Conservation (phyloP, 2,329 filamentous ascomycete species). For the Aureobasidium subglaciale region DNA sequence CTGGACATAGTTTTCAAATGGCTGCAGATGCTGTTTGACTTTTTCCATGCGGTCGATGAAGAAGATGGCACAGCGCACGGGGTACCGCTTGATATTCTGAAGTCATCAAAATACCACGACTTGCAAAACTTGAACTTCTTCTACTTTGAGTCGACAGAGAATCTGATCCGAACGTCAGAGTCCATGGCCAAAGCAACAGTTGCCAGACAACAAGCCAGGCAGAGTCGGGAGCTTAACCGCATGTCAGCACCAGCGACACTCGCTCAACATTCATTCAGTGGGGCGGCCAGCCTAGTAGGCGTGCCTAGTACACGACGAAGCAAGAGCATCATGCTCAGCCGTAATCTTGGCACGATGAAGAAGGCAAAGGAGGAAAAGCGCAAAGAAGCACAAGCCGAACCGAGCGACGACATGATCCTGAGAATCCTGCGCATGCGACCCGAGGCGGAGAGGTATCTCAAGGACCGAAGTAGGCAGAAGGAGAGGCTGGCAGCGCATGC, state of each 20-base stretch:
- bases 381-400: slow-evolving; percentile 90
- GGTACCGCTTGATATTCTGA: slow-evolving; percentile 83
- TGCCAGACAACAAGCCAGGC: slow-evolving; percentile 58
- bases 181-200: slow-evolving; percentile 86
- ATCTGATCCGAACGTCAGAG: slow-evolving; percentile 89
- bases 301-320: slow-evolving; percentile 43
- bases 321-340: slow-evolving; percentile 75
- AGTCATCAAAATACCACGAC: slow-evolving; percentile 97
- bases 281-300: slow-evolving; percentile 52
- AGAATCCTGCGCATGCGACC: slow-evolving; percentile 91
- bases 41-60: slow-evolving; percentile 91
- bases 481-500: slow-evolving; percentile 84
- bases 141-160: slow-evolving; percentile 89
- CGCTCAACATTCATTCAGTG: slow-evolving; percentile 41
- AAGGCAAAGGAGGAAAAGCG: slow-evolving; percentile 94
- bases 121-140: slow-evolving; percentile 96
- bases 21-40: slow-evolving; percentile 82
- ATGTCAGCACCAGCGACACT: slow-evolving; percentile 58
- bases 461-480: slow-evolving; percentile 86
- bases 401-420: slow-evolving; percentile 96
- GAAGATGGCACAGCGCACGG: slow-evolving; percentile 75
- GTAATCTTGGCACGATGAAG: slow-evolving; percentile 92
- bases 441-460: slow-evolving; percentile 79
- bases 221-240: slow-evolving; percentile 50
- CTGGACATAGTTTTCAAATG: slow-evolving; percentile 93